These are phyloP conservation scores for Rhodosporidiobolus sp. DNA, from an alignment of 768 basidiomycete species.

Conservation along the genomic window DNA sequence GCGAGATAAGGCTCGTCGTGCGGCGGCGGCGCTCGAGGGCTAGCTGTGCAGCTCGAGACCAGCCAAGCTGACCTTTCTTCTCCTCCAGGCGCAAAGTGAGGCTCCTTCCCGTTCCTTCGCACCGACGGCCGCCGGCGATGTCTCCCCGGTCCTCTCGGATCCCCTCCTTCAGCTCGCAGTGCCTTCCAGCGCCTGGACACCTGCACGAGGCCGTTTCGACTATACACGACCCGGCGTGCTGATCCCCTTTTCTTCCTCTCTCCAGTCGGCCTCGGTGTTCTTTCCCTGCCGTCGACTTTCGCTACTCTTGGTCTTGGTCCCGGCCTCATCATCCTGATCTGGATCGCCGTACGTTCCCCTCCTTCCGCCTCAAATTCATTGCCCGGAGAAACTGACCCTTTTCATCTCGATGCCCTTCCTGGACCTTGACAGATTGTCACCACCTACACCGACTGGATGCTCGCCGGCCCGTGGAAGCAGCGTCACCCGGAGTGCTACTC, in stretches of 20 bases:
- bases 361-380: no score
- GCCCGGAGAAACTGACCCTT: no score
- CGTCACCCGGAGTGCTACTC: slow-evolving; percentile 22
- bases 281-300: slow-evolving; percentile 25
- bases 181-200: no score
- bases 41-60: not conserved
- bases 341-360: slow-evolving; percentile 4
- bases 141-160: no score
- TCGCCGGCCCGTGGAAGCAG: slow-evolving; percentile 27
- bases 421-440: not conserved
- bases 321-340: slow-evolving; percentile 26
- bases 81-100: not conserved
- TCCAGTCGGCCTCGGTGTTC: slow-evolving; percentile 23
- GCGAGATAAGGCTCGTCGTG: not conserved
- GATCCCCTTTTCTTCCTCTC: no score
- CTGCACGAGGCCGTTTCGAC: no score
- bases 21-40: not conserved
- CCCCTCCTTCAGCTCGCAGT: no score
- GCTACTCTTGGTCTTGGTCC: slow-evolving; percentile 27
- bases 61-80: not conserved
- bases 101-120: not conserved
- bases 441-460: slow-evolving; percentile 24
- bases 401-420: no score
- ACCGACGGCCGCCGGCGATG: no score
- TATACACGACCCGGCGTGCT: not conserved